Evolutionary conservation across 2,329 filamentous ascomycete genomes (phyloP).

Genomic region (Laburnicola sp.): DNA sequence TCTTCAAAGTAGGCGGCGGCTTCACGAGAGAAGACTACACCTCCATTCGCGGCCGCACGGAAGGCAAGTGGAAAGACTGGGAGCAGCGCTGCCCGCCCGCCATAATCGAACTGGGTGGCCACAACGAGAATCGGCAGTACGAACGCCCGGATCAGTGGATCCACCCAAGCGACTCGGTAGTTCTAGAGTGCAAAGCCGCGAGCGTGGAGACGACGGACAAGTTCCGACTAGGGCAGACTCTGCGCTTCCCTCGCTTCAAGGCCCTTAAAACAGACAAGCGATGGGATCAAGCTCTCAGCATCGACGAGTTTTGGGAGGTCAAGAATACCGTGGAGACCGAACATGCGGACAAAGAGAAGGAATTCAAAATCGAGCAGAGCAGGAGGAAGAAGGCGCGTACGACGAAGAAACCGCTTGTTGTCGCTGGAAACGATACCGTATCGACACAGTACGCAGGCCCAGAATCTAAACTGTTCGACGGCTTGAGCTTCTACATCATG

Average conservation of each 20-base stretch:
- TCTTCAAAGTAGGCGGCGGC: conserved; percentile 97
- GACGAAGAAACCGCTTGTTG: conserved; percentile 68
- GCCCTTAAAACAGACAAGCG: conserved; percentile 76
- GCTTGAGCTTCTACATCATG: conserved; percentile 79
- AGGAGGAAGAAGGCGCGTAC: conserved; percentile 66
- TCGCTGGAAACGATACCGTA: conserved; percentile 65
- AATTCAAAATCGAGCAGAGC: conserved; percentile 71
- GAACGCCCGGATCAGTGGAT: conserved; percentile 94
- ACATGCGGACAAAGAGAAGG: conserved; percentile 65
- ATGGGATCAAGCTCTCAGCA: conserved; percentile 78
- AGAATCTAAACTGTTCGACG: conserved; percentile 69
- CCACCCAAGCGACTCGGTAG: conserved; percentile 80
- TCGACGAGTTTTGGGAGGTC: conserved; percentile 75
- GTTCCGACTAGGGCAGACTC: conserved; percentile 74
- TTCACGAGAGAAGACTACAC: conserved; percentile 85
- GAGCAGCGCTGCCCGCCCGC: conserved; percentile 74
- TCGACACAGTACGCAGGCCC: conserved; percentile 60
- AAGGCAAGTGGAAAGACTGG: conserved; percentile 91
- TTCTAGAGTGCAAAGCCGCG: conserved; percentile 86
- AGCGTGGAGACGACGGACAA: conserved; percentile 73
- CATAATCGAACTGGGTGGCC: conserved; percentile 78
- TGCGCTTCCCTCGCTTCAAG: conserved; percentile 91
- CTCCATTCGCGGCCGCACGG: conserved; percentile 77
- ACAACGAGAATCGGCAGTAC: conserved; percentile 65
- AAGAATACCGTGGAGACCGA: conserved; percentile 71